These are phyloP conservation scores for Ogataea hybrid DNA, from an alignment of 1,139 yeast species.

Conservation along the genomic window DNA sequence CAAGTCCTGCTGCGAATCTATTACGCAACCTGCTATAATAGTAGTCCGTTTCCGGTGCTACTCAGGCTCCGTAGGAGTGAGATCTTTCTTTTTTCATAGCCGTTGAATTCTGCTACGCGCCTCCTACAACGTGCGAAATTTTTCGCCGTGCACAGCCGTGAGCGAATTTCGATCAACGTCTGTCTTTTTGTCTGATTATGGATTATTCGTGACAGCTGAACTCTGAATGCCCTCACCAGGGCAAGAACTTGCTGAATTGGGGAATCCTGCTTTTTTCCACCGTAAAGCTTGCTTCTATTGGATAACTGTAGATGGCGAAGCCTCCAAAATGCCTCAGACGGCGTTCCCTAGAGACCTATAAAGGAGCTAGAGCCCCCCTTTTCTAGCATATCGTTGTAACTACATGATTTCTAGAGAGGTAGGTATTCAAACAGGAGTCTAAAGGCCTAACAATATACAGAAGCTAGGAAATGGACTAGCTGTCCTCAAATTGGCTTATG, in stretches of 20 bases:
- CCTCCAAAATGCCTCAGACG: background rate
- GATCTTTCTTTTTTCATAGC: no score
- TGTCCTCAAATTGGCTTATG: slow-evolving; percentile 28
- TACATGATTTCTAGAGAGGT: background rate
- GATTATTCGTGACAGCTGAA: background rate
- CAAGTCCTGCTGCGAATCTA: no score
- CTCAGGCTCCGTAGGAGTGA: no score
- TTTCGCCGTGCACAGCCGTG: slow-evolving; percentile 2
- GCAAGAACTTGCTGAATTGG: background rate
- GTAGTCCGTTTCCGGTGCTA: no score
- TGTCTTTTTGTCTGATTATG: background rate
- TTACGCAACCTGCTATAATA: no score
- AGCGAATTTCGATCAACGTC: background rate
- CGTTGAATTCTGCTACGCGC: background rate
- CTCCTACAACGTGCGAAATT: slow-evolving; percentile 32
- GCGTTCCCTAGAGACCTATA: background rate
- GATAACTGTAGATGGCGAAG: background rate
- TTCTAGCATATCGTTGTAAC: background rate
- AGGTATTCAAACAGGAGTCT: background rate
- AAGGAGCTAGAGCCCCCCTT: slow-evolving; percentile 2
- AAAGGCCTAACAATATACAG: slow-evolving; percentile 1
- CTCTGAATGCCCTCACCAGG: background rate
- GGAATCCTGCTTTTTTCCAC: background rate
- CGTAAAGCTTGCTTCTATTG: background rate
- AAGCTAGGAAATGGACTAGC: slow-evolving; percentile 2